Conservation (phyloP, 192 early-diverging fungal genomes). For the Kappamyces sp. region DNA sequence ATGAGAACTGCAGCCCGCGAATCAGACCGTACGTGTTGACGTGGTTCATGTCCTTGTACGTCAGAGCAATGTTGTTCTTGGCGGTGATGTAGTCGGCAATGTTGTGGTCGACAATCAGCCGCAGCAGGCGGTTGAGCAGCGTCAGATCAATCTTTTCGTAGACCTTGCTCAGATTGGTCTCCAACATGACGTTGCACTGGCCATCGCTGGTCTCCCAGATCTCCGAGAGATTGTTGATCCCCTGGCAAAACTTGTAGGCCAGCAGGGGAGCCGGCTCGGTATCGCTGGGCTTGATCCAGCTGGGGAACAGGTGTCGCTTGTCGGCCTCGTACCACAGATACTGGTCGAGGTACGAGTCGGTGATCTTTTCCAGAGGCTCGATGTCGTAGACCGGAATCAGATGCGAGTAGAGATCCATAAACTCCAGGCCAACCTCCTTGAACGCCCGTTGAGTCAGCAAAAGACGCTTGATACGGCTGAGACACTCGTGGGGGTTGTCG, state of each 20-base stretch:
- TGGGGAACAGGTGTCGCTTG: constrained; percentile 93
- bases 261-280: constrained; percentile 94
- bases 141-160: constrained; percentile 98
- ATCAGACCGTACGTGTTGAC: constrained; percentile 95
- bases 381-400: constrained; percentile 96
- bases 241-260: constrained; percentile 98
- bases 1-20: constrained; percentile 94
- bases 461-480: constrained; percentile 88
- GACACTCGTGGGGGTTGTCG: constrained; percentile 80
- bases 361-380: constrained; percentile 98
- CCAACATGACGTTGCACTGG: constrained; percentile 94
- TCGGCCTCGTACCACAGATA: constrained; percentile 99
- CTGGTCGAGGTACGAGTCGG: constrained; percentile 97
- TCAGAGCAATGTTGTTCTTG: constrained; percentile 97
- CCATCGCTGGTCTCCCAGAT: constrained; percentile 90
- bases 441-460: constrained; percentile 96
- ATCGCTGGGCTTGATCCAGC: constrained; percentile 99
- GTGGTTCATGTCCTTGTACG: constrained; percentile 99
- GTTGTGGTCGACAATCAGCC: constrained; percentile 97
- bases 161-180: constrained; percentile 84
- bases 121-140: constrained; percentile 83
- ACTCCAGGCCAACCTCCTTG: constrained; percentile 99
- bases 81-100: constrained; percentile 99
- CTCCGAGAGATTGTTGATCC: constrained; percentile 93
- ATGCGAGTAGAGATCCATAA: constrained; percentile 98